Base-by-base conservation (phyloP, 176 grass and related monocot species). In the Aegilops longissima region DNA sequence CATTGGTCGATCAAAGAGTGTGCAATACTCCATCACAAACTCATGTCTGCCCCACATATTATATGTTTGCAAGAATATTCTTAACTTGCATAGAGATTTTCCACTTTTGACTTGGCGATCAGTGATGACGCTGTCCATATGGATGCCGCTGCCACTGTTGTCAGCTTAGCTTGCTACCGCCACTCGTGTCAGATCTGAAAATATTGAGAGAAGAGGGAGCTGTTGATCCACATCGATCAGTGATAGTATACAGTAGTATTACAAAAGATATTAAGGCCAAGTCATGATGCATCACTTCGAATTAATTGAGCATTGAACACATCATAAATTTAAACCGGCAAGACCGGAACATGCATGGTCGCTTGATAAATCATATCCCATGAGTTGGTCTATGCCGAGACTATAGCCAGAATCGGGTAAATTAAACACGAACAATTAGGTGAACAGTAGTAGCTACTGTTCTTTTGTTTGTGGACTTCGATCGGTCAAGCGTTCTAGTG, bases 51-150 rank as follows among this genome's bases (percentile, higher is more conserved):
- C 61, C 20, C 17, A 18, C 34, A 65, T 64, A 51, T 66, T 66
- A 67, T 66, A 52, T 12, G 13, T 54, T 73, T 66, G 9, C 47
- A 81, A 38, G 88, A 81, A 89, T 89, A 81, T 85, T 76, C 77
- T 36, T 85, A 21, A 5, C 88, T 85, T 89, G 69, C 44, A 17
- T 64, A 70, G 70, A 61, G 18, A 36, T 76, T 77, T 83, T 77
- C 61, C 68, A n/a, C 88, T 62, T 70, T 77, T 77, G 83, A 70
- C 78, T 11, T 61, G 35, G 70, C 13, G 34, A 81, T 59, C 69
- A 27, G 58, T 74, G 77, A 81, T 66, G 27, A 24, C 33, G 27
- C 30, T 40, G 39, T 39, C 58, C 27, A 23, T 31, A 33, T 36
- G 49, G 65, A 71, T 49, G 73, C 70, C 6, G 8, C 54, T 58